Evolutionary conservation across 2,329 filamentous ascomycete genomes (phyloP), one percentile per base, ranked within the genome.

Genomic region (Ophiostoma ulmi): DNA sequence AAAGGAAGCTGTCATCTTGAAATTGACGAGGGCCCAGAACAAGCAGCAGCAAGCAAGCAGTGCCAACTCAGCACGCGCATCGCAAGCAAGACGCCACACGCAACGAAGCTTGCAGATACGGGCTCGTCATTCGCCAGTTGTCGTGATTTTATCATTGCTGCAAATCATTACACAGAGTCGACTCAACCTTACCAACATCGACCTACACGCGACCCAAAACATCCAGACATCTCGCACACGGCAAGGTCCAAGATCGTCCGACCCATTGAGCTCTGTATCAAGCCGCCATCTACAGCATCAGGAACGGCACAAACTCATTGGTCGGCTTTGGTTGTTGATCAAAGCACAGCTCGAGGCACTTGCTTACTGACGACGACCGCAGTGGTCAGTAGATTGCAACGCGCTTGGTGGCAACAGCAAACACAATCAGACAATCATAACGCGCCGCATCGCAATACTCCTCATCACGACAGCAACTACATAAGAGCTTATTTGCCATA

Each of bases 1-100:
- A 58, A 17, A 58, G 22, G 52, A 14, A 63, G 58, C 58, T 63
- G 58, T 63, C 58, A 63, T 63, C 26, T 63, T 63, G 58, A 20
- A 63, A 35, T 35, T 63, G 26, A 63, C n/a, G 26, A 63, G 58
- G 26, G n/a, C 22, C n/a, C 52, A 58, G 52, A 58, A 26, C 4
- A 22, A 26, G n/a, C 22, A 58, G 52, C 26, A 31, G 26, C 55
- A 61, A 61, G 55, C 20, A n/a, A 22, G 20, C 58, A 63, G n/a
- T 8, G 13, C 52, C n/a, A 63, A 26, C 52, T 11, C 22, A 58
- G 52, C 52, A 58, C 44, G 52, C 52, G 22, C 52, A 58, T 58
- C 58, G 52, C 58, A 35, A 63, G 58, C 26, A 63, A 31, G 26
- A 63, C 58, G 20, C 26, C 22, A 36, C 58, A 63, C 58, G 13